phyloP scores from a whole-genome alignment of 2,329 filamentous ascomycete genomes.

The Beauveria sp. region DNA sequence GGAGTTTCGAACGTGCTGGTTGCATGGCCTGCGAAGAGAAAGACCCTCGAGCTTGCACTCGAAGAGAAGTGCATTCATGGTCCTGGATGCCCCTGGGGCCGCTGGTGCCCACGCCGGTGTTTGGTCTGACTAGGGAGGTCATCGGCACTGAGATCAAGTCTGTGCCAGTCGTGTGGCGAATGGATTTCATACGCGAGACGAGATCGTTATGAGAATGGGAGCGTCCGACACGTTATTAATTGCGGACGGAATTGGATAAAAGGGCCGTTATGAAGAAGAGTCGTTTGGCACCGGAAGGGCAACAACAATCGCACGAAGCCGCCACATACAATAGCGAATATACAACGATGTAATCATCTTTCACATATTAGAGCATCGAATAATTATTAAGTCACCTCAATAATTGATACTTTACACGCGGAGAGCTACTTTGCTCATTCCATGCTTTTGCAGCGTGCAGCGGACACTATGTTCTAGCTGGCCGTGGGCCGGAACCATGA shows the following conservation, averaged over 20 bases:
- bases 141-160: not conserved
- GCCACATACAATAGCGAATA: no score
- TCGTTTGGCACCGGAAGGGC: no score
- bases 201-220: not conserved
- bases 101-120: not conserved
- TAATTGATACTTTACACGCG: not conserved
- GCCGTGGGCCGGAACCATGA: not conserved
- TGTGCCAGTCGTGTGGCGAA: not conserved
- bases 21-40: not conserved
- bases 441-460: not conserved
- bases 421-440: not conserved
- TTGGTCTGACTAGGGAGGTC: not conserved
- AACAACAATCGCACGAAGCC: no score
- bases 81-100: conserved; percentile 9
- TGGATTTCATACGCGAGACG: not conserved
- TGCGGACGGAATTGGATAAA: no score
- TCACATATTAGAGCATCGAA: no score
- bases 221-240: not conserved
- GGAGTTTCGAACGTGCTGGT: not conserved
- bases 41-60: not conserved
- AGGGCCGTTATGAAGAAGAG: no score
- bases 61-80: conserved; percentile 8
- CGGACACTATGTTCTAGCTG: not conserved
- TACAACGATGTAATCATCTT: no score
- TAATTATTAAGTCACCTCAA: no score